phyloP scores from a whole-genome alignment of 2,329 filamentous ascomycete genomes.

The Ilyonectria robusta region DNA sequence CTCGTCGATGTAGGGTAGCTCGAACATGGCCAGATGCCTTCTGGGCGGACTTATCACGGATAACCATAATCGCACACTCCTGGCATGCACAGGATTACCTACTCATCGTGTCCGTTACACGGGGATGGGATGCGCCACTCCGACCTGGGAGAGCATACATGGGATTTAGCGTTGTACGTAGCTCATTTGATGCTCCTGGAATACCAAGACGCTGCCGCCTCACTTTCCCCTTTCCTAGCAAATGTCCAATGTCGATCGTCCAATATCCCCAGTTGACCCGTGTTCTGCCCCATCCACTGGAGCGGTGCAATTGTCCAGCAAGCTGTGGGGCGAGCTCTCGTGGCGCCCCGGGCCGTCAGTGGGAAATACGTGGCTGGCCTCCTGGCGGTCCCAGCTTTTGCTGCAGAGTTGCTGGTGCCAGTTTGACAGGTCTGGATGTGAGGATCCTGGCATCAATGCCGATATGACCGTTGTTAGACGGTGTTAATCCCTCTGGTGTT shows the following conservation, averaged over 20 bases:
- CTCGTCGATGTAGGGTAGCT: no score
- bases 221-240: constrained; percentile 21
- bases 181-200: background rate
- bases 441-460: background rate
- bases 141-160: no score
- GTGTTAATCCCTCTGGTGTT: background rate
- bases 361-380: constrained; percentile 43
- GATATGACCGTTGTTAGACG: background rate
- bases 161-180: background rate
- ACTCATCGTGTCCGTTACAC: no score
- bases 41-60: no score
- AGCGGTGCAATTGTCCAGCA: constrained; percentile 12
- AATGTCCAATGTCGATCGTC: constrained; percentile 25
- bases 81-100: no score
- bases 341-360: constrained; percentile 36
- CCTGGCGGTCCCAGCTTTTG: constrained; percentile 24
- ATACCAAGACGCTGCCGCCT: constrained; percentile 13
- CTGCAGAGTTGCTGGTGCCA: background rate
- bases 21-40: no score
- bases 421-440: background rate
- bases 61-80: no score
- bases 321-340: constrained; percentile 27
- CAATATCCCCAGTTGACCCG: constrained; percentile 11
- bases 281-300: constrained; percentile 11
- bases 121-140: no score